These are phyloP conservation scores for Aspergillus udagawae DNA, from an alignment of 2,329 filamentous ascomycete genomes.

Conservation along the genomic window DNA sequence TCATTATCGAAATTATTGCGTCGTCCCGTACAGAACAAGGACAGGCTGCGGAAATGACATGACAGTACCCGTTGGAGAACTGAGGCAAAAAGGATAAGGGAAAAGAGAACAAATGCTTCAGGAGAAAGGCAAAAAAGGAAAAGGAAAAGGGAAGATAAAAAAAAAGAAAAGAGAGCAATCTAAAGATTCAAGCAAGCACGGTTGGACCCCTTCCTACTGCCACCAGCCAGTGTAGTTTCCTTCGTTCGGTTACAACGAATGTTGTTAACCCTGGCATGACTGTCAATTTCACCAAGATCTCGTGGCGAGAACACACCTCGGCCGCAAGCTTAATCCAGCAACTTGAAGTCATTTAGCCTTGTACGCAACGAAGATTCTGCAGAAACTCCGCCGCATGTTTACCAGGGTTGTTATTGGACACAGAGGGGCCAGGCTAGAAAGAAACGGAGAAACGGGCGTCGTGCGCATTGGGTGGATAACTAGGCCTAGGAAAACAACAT, in stretches of 20 bases:
- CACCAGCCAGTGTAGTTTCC: constrained; percentile 20
- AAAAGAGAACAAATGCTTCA: neutral
- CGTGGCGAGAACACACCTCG: constrained; percentile 26
- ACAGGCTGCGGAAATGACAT: neutral
- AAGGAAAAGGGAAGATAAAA: neutral
- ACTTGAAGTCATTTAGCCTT: constrained; percentile 18
- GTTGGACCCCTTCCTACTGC: constrained; percentile 24
- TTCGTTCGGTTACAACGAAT: constrained; percentile 15
- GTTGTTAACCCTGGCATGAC: constrained; percentile 25
- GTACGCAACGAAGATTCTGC: constrained; percentile 19
- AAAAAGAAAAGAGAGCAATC: constrained; percentile 2
- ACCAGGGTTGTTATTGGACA: constrained; percentile 19
- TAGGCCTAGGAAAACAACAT: constrained; percentile 12
- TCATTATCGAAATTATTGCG: constrained; percentile 15
- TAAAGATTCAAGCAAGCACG: constrained; percentile 14
- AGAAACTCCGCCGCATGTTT: constrained; percentile 23
- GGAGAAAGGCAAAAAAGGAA: neutral
- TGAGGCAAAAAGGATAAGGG: constrained; percentile 5
- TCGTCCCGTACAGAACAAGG: constrained; percentile 10
- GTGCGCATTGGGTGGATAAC: constrained; percentile 10
- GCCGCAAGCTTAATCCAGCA: constrained; percentile 20
- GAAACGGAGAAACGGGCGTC: constrained; percentile 17
- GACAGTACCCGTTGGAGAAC: constrained; percentile 5
- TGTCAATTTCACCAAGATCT: constrained; percentile 22
- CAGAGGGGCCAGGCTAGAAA: constrained; percentile 20